phyloP scores from a whole-genome alignment of 179 eudicot genomes.

The Kewa caespitosa region DNA sequence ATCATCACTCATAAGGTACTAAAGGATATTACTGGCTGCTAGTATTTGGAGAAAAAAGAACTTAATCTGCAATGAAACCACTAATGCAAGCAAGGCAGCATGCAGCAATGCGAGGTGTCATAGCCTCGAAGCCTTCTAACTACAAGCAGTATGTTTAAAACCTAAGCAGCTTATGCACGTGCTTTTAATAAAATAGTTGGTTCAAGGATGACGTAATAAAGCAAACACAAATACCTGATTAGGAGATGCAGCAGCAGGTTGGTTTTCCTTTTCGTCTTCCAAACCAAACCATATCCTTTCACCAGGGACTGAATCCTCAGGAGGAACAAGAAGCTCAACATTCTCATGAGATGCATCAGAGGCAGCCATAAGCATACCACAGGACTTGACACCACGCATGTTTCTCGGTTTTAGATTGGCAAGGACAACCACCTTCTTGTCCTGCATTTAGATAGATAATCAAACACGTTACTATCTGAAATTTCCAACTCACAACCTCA shows the following conservation, averaged over 20 bases:
- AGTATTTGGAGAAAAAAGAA: no score
- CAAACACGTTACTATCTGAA: not conserved
- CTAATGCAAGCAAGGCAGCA: not conserved
- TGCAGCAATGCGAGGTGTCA: no score
- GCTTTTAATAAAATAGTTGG: not conserved
- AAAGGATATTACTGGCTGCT: no score
- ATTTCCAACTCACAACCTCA: not conserved
- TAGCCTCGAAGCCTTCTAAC: not conserved
- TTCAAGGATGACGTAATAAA: not conserved
- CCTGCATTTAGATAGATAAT: constrained; percentile 43
- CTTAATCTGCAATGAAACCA: not conserved
- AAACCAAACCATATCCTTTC: constrained; percentile 94
- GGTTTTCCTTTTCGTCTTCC: constrained; percentile 63
- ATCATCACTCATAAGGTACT: no score
- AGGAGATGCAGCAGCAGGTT: constrained; percentile 69
- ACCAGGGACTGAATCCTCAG: constrained; percentile 76
- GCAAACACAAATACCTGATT: constrained; percentile 72
- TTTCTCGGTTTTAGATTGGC: constrained; percentile 94
- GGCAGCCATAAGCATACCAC: constrained; percentile 98
- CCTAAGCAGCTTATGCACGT: not conserved
- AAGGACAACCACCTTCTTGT: constrained; percentile 68
- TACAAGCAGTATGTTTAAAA: not conserved
- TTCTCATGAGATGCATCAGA: constrained; percentile 92
- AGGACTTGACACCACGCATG: constrained; percentile 91
- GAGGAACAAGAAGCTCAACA: constrained; percentile 95